Base-by-base conservation (phyloP, 768 basidiomycete species). In the Boletus sp. region DNA sequence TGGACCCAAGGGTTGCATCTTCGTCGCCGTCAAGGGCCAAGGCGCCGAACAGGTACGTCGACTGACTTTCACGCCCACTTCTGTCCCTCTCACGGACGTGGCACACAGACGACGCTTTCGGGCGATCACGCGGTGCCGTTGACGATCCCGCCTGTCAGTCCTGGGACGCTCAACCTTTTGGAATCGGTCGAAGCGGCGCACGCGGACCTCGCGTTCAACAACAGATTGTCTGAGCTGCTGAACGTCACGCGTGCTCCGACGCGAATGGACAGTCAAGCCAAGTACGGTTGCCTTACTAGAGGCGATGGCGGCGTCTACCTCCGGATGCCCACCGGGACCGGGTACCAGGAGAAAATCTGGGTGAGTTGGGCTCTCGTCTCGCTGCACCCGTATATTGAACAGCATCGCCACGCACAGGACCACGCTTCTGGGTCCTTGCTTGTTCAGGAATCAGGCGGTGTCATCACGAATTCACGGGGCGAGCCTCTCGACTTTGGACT, bases 301-400 rank as follows among this genome's bases (percentile, higher is more conserved):
- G 94, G 95, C 0, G 90, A 96, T 54, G 94, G 94, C 1, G 87
- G 85, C 1, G 82, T 83, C 36, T 96, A 94, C 68, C 75, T 93
- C 42, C 79, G 91, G 8, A 86, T 92, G 80, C 92, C 92, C 0
- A 85, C 85, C 1, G 85, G 84, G 6, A 76, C 82, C 1, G 89
- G 86, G 2, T 98, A 98, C 71, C 71, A 76, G 58, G 96, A 98
- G 72, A 98, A 98, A 76, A 95, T 98, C n/a, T 99, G 96, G 95
- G 90, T 89, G 58, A 47, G 80, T 65, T 5, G 2, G 9, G n/a
- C 2, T 20, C 5, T 8, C 9, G 1, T 28, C 1, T 17, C 28
- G 4, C 14, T 14, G 11, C 36, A 0, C 12, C 14, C 2, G 5
- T 3, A 11, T 18, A 37, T n/a, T 28, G 7, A 30, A 11, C 4